A percentile compares a stretch with the other conserved stretches of the same genome.
phyloP scores from a whole-genome alignment of 352 stramenopile species.

The Phytophthora brassicae region DNA sequence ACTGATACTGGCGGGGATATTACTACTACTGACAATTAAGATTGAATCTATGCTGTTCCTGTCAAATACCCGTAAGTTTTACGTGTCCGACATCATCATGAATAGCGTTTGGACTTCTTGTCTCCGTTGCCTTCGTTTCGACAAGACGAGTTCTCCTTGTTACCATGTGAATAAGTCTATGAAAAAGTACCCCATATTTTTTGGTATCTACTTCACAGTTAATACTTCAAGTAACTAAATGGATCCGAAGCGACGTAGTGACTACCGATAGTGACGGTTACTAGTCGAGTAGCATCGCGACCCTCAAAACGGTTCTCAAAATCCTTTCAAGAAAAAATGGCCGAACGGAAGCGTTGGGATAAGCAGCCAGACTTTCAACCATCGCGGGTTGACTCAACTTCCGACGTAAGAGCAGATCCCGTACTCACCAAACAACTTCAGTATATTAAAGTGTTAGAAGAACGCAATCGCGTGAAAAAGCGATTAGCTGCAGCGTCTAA shows the following conservation, averaged over 20 bases:
- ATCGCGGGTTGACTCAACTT: neutral
- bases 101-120: slow-evolving; percentile 20
- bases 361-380: slow-evolving; percentile 41
- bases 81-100: slow-evolving; percentile 28
- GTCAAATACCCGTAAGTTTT: too few relatives aligned
- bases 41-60: too few relatives aligned
- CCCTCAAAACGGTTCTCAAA: slow-evolving; percentile 1
- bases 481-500: slow-evolving; percentile 65
- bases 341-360: slow-evolving; percentile 51
- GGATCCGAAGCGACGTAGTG: neutral
- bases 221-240: too few relatives aligned
- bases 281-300: neutral
- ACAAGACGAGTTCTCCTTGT: slow-evolving; percentile 7
- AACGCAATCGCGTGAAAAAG: slow-evolving; percentile 83
- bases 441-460: slow-evolving; percentile 85
- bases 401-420: slow-evolving; percentile 37
- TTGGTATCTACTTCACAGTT: too few relatives aligned
- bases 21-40: slow-evolving; percentile 1
- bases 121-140: slow-evolving; percentile 5
- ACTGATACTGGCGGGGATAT: neutral
- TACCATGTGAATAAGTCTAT: too few relatives aligned
- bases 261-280: slow-evolving; percentile 16
- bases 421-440: slow-evolving; percentile 77
- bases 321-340: slow-evolving; percentile 24
- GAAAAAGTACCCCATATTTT: too few relatives aligned